Conservation (phyloP, 805 yeast genomes). For the Candida corydali region DNA sequence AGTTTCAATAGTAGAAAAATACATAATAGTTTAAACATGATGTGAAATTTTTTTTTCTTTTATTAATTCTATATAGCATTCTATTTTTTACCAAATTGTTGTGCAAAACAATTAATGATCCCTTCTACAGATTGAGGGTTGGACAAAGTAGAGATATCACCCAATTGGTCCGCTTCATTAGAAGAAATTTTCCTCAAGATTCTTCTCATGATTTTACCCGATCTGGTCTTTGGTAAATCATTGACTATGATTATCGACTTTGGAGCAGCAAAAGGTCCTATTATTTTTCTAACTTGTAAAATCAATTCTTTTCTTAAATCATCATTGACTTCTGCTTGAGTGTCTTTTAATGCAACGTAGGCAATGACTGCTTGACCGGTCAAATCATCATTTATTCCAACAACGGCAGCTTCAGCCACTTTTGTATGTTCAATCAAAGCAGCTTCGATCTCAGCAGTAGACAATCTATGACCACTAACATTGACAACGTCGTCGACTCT, state of each 20-base stretch:
- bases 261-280: slow-evolving; percentile 87
- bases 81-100: slow-evolving; percentile 41
- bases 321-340: slow-evolving; percentile 28
- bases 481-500: slow-evolving; percentile 88
- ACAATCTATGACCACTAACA: slow-evolving; percentile 80
- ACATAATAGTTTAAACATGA: slow-evolving; percentile 5
- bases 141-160: slow-evolving; percentile 73
- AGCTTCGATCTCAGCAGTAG: slow-evolving; percentile 88
- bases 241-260: slow-evolving; percentile 66
- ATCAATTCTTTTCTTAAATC: slow-evolving; percentile 63
- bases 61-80: not conserved
- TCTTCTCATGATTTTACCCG: slow-evolving; percentile 86
- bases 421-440: slow-evolving; percentile 68
- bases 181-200: slow-evolving; percentile 73
- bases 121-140: slow-evolving; percentile 72
- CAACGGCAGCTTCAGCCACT: slow-evolving; percentile 79
- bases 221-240: slow-evolving; percentile 82
- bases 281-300: slow-evolving; percentile 69
- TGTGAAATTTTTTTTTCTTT: not conserved
- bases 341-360: slow-evolving; percentile 66
- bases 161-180: slow-evolving; percentile 74
- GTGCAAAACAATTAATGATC: slow-evolving; percentile 45
- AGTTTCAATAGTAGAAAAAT: slow-evolving; percentile 29
- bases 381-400: slow-evolving; percentile 76
- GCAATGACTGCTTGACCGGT: slow-evolving; percentile 88